Conservation (phyloP, 495 filamentous ascomycete species). For the Astrocystis sublimbata region DNA sequence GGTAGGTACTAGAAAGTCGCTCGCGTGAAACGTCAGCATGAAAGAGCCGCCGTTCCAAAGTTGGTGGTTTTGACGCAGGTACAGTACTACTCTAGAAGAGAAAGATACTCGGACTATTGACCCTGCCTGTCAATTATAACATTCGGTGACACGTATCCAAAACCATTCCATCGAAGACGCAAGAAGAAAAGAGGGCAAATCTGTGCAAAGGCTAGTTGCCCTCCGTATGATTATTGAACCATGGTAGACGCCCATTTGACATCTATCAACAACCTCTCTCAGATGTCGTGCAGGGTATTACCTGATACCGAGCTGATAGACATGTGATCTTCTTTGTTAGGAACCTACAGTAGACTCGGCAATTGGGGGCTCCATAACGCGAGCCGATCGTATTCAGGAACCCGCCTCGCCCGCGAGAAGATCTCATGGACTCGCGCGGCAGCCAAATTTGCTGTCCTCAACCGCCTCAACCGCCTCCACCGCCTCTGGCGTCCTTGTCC, state of each 20-base stretch:
- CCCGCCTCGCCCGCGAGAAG: too few species aligned
- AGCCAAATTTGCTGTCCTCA: not conserved
- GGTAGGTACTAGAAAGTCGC: not conserved
- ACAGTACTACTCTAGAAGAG: slow-evolving; percentile 13
- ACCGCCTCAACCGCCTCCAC: not conserved
- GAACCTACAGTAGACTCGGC: not conserved
- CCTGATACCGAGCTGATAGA: too few species aligned
- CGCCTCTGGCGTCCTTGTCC: too few species aligned
- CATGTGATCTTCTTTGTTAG: not conserved
- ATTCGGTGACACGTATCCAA: not conserved
- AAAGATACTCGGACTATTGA: not conserved
- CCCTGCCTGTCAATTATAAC: not conserved
- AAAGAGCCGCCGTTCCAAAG: slow-evolving; percentile 9
- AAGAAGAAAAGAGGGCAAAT: not conserved
- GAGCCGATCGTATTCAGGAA: slow-evolving; percentile 6
- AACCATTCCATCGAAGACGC: too few species aligned
- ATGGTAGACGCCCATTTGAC: too few species aligned
- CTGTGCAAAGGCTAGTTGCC: not conserved
- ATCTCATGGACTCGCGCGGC: not conserved
- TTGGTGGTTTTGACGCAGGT: slow-evolving; percentile 13
- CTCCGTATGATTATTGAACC: too few species aligned
- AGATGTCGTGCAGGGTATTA: not conserved
- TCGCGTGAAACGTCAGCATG: slow-evolving; percentile 1
- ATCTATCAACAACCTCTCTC: not conserved
- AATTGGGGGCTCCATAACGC: not conserved